Evolutionary conservation across 768 basidiomycete genomes (phyloP).

Genomic region (Lyophyllum atratum): DNA sequence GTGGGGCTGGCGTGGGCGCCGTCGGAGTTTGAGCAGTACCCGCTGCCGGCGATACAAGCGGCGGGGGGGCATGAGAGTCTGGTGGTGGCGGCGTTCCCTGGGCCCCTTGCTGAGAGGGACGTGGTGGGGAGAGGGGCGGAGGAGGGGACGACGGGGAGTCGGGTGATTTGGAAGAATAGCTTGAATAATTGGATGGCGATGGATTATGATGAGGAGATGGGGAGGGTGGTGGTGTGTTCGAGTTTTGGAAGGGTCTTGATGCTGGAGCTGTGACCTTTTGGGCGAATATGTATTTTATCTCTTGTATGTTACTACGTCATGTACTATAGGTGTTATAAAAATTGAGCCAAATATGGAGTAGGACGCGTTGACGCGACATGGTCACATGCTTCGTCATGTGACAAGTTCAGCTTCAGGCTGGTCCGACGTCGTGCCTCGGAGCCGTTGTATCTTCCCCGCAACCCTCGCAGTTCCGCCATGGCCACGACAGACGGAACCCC

Average conservation of each 20-base stretch:
- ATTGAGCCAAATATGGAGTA: too few relatives aligned
- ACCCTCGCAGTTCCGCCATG: background rate
- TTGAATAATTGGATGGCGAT: slow-evolving; percentile 54
- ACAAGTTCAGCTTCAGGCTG: too few relatives aligned
- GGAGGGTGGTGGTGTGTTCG: slow-evolving; percentile 54
- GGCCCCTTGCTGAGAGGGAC: slow-evolving; percentile 30
- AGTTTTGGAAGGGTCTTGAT: slow-evolving; percentile 48
- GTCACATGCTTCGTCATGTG: background rate
- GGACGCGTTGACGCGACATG: background rate
- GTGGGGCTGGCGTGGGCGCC: slow-evolving; percentile 34
- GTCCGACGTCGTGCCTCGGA: too few relatives aligned
- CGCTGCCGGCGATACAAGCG: slow-evolving; percentile 17
- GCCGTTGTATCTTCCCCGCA: background rate
- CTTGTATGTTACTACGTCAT: background rate
- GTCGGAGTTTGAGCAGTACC: slow-evolving; percentile 21
- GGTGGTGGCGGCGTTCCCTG: slow-evolving; percentile 53
- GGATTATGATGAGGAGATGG: slow-evolving; percentile 62
- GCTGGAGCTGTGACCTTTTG: slow-evolving; percentile 32
- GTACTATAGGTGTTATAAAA: background rate
- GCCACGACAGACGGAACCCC: background rate
- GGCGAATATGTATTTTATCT: background rate
- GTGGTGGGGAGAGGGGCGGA: background rate
- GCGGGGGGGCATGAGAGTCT: slow-evolving; percentile 31
- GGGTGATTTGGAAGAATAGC: slow-evolving; percentile 32
- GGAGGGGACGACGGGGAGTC: slow-evolving; percentile 13